Percentiles rank a stretch among this genome's conserved stretches.
Conservation (phyloP, 176 grass and related monocot genomes). For the Elymus sibiricus region DNA sequence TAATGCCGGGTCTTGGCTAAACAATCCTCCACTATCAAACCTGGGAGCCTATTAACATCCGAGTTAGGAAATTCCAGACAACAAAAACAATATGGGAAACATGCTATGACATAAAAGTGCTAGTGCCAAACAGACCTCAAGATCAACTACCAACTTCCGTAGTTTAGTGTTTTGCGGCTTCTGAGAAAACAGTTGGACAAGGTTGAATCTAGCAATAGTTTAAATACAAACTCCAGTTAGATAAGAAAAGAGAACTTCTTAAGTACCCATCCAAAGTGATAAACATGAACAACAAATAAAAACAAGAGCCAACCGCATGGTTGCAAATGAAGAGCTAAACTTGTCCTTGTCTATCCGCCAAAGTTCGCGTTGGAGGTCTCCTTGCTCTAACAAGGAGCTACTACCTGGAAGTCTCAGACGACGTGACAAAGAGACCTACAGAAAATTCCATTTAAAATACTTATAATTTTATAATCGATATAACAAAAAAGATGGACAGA, state of each 20-base stretch:
- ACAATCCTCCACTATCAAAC: constrained; percentile 87
- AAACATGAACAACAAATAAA: constrained; percentile 15
- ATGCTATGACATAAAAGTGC: constrained; percentile 8
- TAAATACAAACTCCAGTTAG: constrained; percentile 28
- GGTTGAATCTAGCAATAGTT: constrained; percentile 57
- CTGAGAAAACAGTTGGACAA: constrained; percentile 76
- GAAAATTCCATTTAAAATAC: constrained; percentile 21
- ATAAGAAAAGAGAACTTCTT: constrained; percentile 13
- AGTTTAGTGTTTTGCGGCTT: constrained; percentile 56
- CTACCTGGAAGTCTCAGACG: constrained; percentile 70
- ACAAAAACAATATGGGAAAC: constrained; percentile 15
- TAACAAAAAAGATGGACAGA: constrained; percentile 12
- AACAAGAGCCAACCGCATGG: constrained; percentile 69
- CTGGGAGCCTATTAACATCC: constrained; percentile 66
- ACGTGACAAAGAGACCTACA: constrained; percentile 78
- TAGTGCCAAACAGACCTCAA: constrained; percentile 52
- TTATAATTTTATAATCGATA: constrained; percentile 27
- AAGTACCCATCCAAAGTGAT: neutral
- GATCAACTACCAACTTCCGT: constrained; percentile 81
- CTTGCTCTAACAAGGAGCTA: constrained; percentile 54
- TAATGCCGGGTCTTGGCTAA: constrained; percentile 88
- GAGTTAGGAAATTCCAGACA: constrained; percentile 24
- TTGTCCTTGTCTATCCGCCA: constrained; percentile 95
- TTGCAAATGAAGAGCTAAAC: constrained; percentile 76
- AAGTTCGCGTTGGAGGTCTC: constrained; percentile 49